phyloP scores from a whole-genome alignment of 345 rosid genomes.

The Cochlearia excelsa region DNA sequence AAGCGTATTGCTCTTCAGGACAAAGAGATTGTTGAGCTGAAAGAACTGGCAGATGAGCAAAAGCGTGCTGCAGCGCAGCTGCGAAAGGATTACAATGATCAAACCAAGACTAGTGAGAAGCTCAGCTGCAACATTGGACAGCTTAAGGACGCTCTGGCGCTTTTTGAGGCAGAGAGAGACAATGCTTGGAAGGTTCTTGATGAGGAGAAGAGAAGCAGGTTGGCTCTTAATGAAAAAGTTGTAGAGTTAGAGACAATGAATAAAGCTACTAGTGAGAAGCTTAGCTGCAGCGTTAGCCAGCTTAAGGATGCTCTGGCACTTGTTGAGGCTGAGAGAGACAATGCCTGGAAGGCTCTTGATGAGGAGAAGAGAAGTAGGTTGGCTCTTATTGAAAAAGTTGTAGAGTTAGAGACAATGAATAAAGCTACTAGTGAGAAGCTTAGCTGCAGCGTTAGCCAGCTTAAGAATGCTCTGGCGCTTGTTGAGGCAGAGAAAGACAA shows the following conservation, averaged over 20 bases:
- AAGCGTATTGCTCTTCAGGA: slow-evolving; percentile 40
- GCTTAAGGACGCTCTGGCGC: slow-evolving; percentile 37
- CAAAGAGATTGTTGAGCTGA: slow-evolving; percentile 47
- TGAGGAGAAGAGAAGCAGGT: slow-evolving; percentile 45
- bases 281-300: slow-evolving; percentile 38
- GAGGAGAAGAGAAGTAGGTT: slow-evolving; percentile 45
- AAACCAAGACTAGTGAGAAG: slow-evolving; percentile 42
- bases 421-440: slow-evolving; percentile 37
- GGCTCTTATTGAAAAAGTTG: slow-evolving; percentile 39
- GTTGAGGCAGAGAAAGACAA: slow-evolving; percentile 46
- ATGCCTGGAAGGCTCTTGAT: slow-evolving; percentile 38
- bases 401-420: slow-evolving; percentile 44
- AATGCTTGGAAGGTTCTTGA: slow-evolving; percentile 39
- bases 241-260: slow-evolving; percentile 44
- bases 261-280: slow-evolving; percentile 31
- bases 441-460: slow-evolving; percentile 33
- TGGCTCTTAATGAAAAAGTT: slow-evolving; percentile 39
- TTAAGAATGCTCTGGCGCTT: slow-evolving; percentile 37
- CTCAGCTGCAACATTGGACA: slow-evolving; percentile 37
- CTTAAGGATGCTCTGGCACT: slow-evolving; percentile 37
- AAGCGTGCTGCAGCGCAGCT: slow-evolving; percentile 38
- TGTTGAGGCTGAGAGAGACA: slow-evolving; percentile 46
- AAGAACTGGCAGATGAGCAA: slow-evolving; percentile 40
- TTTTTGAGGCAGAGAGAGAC: slow-evolving; percentile 45
- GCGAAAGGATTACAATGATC: slow-evolving; percentile 34